Base-by-base conservation (phyloP, 495 filamentous ascomycete species). In the Tuber calosporum region DNA sequence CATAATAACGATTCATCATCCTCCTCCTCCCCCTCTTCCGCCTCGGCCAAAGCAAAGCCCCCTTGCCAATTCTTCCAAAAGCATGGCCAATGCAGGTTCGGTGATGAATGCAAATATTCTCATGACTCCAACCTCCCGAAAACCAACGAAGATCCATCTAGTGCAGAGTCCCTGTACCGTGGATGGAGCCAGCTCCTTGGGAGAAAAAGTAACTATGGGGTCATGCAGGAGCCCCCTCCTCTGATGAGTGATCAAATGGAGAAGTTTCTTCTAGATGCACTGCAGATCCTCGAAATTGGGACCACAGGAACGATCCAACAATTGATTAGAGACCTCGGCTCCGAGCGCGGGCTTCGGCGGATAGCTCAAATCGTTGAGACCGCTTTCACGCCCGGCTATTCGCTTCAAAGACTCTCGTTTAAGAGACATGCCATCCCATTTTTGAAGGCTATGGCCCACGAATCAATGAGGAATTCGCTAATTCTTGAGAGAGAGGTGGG, bases 401-500 rank as follows among this genome's bases (percentile, higher is more conserved):
- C 74, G 37, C 38, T 68, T 17, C 34, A 26, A 2, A 53, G 40
- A 5, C 38, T 79, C 3, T 69, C 69, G 15, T 81, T 81, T 22
- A 70, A 70, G 37, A 67, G 68, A 37, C 79, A 81, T 62, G 79
- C 77, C 40, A 41, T 88, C 41, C 85, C 87, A 7, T 88, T 90
- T 73, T 81, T 88, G 53, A 78, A 82, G 69, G 84, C 83, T 26
- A 83, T 91, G 67, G 83, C 87, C 26, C 83, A 88, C 77, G 82
- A 83, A 4, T 82, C 86, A 36, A 84, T 90, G 9, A 75, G 86
- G 22, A 81, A 83, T 9, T 90, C 89, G 0, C 77, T 87, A 40
- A 81, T 89, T 2, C 78, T 90, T 7, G 87, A 90, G 74, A 84
- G 83, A 45, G 79, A 84, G 8, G 83, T 90, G 43, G 86, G 82